Evolutionary conservation across 2,329 filamentous ascomycete species (phyloP), one percentile per base, ranked within the genome.

Genomic region (Cladophialophora psammophila): DNA sequence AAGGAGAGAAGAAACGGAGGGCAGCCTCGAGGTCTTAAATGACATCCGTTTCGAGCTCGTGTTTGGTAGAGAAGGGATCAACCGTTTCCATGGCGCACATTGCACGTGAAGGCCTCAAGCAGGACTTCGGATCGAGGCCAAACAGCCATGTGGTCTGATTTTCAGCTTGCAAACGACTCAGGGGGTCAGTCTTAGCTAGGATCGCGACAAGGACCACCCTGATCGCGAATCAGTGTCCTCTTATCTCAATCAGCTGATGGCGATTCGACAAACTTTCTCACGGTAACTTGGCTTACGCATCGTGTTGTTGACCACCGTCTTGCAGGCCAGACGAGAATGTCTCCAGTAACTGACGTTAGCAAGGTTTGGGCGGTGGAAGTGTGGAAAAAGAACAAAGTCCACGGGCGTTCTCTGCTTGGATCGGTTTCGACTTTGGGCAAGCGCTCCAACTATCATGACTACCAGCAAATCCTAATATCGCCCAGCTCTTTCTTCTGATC

Each of bases 221-320:
- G 10, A n/a, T n/a, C 40, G 10, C 40, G 2, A 31, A 53, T 53
- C 50, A 53, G 3, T 53, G 31, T 31, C 31, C 5, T 4, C 20
- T 10, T 53, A 31, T 53, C 4, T 26, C 50, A 53, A 53, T 53
- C 50, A 53, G 50, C 50, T 53, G 50, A 53, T 26, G 50, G 50
- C 20, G 50, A 18, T 53, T 53, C 13, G 50, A 15, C 13, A 18
- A 10, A 2, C 31, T 18, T 32, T 12, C 20, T 31, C 50, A 31
- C 20, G 4, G 31, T n/a, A 53, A 10, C 20, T n/a, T 53, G 31
- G 20, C 50, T 53, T 12, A 32, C 31, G 5, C 26, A 13, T 53
- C 50, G 50, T 31, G 20, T 53, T 53, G 38, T 53, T 34, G 18
- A 5, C 20, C 12, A 5, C 50, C 18, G 31, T 53, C 50, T 32